Evolutionary conservation across 352 stramenopile species (phyloP).

Genomic region (Phytophthora rubi): DNA sequence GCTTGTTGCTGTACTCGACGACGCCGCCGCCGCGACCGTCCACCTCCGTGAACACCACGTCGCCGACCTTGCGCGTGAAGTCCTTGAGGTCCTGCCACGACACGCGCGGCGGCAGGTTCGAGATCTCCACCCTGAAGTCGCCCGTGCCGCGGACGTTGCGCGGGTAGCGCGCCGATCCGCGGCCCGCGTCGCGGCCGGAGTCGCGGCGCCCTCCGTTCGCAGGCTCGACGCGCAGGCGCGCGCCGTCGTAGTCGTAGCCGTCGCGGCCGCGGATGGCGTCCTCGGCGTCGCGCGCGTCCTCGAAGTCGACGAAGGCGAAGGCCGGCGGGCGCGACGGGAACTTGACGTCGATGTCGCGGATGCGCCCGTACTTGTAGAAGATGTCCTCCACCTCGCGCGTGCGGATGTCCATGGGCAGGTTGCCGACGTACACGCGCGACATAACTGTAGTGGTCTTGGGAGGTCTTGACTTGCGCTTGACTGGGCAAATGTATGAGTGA

Average conservation of each 20-base stretch:
- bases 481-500: slow-evolving; percentile 41
- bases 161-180: slow-evolving; percentile 33
- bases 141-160: slow-evolving; percentile 62
- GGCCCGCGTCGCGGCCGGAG: slow-evolving; percentile 5
- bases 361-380: slow-evolving; percentile 78
- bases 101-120: slow-evolving; percentile 56
- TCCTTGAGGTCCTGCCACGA: slow-evolving; percentile 81
- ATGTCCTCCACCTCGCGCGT: slow-evolving; percentile 79
- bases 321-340: slow-evolving; percentile 63
- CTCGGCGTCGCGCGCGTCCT: slow-evolving; percentile 70
- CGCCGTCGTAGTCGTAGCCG: slow-evolving; percentile 67
- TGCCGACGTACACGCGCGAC: slow-evolving; percentile 72
- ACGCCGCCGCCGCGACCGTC: slow-evolving; percentile 68
- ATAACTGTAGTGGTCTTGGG: slow-evolving; percentile 17
- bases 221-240: slow-evolving; percentile 61
- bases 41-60: slow-evolving; percentile 76
- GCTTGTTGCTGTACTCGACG: slow-evolving; percentile 73
- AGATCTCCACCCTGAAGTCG: slow-evolving; percentile 63
- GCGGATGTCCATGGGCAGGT: slow-evolving; percentile 76
- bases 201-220: slow-evolving; percentile 48
- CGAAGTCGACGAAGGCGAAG: slow-evolving; percentile 82
- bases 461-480: slow-evolving; percentile 17
- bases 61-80: slow-evolving; percentile 65
- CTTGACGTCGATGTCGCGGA: slow-evolving; percentile 73
- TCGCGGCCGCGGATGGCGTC: slow-evolving; percentile 61